Evolutionary conservation across 495 filamentous ascomycete species (phyloP), one percentile per base, ranked within the genome.

Genomic region (Neurospora africana): DNA sequence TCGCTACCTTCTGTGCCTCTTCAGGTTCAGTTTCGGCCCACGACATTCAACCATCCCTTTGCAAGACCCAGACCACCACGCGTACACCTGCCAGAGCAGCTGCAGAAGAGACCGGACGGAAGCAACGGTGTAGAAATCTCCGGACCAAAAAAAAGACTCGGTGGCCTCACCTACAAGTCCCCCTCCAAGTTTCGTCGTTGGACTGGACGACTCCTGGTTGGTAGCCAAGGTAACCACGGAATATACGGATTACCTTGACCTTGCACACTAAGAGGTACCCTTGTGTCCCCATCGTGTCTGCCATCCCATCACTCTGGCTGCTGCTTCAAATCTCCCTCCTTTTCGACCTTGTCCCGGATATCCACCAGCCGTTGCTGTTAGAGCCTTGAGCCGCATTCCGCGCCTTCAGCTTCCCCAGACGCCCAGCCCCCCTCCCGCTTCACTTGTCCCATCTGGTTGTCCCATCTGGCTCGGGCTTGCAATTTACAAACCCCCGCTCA

Each of bases 401-500:
- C 53, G 53, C 53, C 53, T 65, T 65, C 53, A 65, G 53, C 53
- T 65, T 65, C 53, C 53, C 53, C 53, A 65, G 53, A 65, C 53
- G 69, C 70, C 72, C 70, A 53, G 61, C 68, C 72, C 69, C 70
- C 37, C 74, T 38, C 71, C 61, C 72, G 53, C 72, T 71, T 74
- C 69, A 68, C 72, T 68, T 68, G 58, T 73, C 73, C 71, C 68
- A 73, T 69, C 39, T 65, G 58, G 9, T 44, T 35, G 53, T 61
- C 23, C 53, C 13, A 65, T 65, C 27, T 65, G 53, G 27, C 53
- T 33, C 53, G 53, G 15, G 53, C 68, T 72, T 65, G 78, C 76
- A 78, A 78, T 78, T 74, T 76, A 79, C 75, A 68, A 71, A 68
- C 72, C 76, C 75, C 74, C 73, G 75, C 76, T 72, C 77, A 73